Evolutionary conservation across 1,139 yeast genomes (phyloP).

Genomic region (Pichia sp.): DNA sequence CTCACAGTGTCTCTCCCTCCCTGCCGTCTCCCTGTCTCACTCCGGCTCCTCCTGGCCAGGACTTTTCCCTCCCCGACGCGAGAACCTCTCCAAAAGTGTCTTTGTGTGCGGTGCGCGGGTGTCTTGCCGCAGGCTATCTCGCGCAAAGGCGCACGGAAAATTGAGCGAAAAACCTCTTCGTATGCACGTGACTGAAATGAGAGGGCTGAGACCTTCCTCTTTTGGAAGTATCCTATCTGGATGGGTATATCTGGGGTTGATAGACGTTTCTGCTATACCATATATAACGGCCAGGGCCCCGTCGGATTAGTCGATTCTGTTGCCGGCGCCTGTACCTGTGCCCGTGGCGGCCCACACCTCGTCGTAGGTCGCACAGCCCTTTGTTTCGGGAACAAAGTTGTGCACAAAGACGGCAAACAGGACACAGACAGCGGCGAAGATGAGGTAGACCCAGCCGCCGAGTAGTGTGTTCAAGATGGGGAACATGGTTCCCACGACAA

Average conservation of each 20-base stretch:
- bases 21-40: neutral
- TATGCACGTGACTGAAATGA: no score
- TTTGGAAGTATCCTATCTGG: no score
- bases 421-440: slow-evolving; percentile 60
- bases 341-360: slow-evolving; percentile 63
- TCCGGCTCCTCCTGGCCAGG: neutral
- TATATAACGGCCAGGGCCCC: no score
- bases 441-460: slow-evolving; percentile 76
- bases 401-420: slow-evolving; percentile 46
- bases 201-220: no score
- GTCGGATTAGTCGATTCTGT: neutral
- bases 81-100: neutral
- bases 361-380: slow-evolving; percentile 54
- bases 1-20: neutral
- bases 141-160: no score
- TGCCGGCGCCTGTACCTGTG: no score
- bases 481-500: slow-evolving; percentile 72
- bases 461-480: slow-evolving; percentile 62
- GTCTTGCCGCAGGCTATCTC: no score
- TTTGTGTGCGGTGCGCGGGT: neutral
- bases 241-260: no score
- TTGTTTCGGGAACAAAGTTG: slow-evolving; percentile 69
- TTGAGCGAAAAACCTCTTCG: no score
- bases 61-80: neutral
- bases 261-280: no score